Base-by-base conservation (phyloP, 2,329 filamentous ascomycete species). In the Cordyceps farinosa region DNA sequence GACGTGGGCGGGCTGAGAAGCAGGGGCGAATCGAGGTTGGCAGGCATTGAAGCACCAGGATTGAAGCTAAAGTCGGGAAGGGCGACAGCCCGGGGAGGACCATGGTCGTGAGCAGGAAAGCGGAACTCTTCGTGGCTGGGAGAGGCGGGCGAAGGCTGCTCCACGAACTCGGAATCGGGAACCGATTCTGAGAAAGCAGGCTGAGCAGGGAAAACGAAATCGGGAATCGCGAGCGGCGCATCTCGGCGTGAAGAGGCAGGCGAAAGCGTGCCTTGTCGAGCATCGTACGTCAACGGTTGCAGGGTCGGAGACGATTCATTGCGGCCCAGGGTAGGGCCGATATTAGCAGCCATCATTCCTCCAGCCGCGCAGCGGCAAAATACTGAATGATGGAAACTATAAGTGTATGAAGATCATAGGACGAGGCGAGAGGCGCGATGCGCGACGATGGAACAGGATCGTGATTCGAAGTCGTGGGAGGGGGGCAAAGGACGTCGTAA, bases 171-270 rank as follows among this genome's bases (percentile, higher is more conserved):
- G n/a, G 29, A 10, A n/a, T 61, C n/a, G 50, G 42, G 5, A 13
- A 32, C 78, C 1, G 81, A 80, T 27, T 78, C 76, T 7, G 82
- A 65, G 3, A 69, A 77, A 1, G 81, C 72, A 8, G 80, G 75
- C 52, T 77, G 74, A 29, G 79, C 74, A 1, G 87, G 88, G 68
- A 90, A 90, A 63, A 86, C 80, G 69, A 90, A 90, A 6, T 82
- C 82, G 36, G 87, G 87, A 60, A 89, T 89, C 53, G 86, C 86
- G 57, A 78, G 79, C 59, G 83, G 82, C 10, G 54, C 66, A 29
- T 54, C 59, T 45, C 64, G 66, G 13, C 59, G 54, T 56, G 55
- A 52, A 6, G 44, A 62, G 29, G 60, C 52, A 32, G 51, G 17
- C 52, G 60, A 44, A 9, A n/a, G 22, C 15, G 34, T 30, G 9